Evolutionary conservation across 192 early-diverging fungal species (phyloP).

Genomic region (Backusella australiensis): DNA sequence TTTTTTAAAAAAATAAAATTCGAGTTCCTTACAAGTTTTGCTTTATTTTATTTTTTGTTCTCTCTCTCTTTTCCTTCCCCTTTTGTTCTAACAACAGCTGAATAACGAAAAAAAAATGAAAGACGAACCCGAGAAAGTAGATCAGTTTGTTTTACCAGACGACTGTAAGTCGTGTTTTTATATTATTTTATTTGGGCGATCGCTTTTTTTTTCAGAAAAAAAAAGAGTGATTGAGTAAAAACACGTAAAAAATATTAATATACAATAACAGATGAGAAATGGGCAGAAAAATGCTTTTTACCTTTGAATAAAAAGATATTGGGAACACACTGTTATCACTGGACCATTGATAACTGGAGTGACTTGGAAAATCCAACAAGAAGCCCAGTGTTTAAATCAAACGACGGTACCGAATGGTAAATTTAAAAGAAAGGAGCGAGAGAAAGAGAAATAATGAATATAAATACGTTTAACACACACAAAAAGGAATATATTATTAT

Average conservation of each 20-base stretch:
- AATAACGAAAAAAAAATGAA: neutral
- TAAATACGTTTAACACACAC: neutral
- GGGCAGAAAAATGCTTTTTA: neutral
- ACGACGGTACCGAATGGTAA: neutral
- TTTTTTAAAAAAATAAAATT: neutral
- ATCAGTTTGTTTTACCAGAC: neutral
- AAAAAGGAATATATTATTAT: conserved; percentile 84
- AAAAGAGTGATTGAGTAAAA: neutral
- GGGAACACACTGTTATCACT: neutral
- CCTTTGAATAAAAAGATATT: neutral
- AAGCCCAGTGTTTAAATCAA: neutral
- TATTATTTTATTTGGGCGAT: neutral
- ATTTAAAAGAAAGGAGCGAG: neutral
- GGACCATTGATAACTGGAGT: neutral
- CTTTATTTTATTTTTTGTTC: neutral
- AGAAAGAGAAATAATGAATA: neutral
- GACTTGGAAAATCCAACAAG: neutral
- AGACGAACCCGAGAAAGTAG: neutral
- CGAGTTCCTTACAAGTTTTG: neutral
- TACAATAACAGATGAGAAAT: neutral
- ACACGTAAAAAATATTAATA: neutral
- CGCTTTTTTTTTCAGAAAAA: neutral
- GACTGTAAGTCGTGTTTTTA: conserved; percentile 3
- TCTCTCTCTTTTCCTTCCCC: neutral
- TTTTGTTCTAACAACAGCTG: neutral